These are phyloP conservation scores for Dactylellina sp. DNA, from an alignment of 2,329 filamentous ascomycete species.

Conservation along the genomic window DNA sequence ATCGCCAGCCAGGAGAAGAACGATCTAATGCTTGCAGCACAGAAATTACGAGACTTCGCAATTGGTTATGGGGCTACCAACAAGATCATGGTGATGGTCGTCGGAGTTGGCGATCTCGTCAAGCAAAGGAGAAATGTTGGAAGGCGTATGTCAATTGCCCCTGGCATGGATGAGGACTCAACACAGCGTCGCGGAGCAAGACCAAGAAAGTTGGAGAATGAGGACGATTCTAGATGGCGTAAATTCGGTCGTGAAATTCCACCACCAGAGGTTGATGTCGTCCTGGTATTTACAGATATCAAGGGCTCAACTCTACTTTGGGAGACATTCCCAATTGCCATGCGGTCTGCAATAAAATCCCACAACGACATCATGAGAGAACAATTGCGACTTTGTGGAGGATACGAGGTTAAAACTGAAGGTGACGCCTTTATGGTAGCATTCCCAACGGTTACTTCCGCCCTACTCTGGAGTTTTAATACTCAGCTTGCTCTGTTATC, in stretches of 20 bases:
- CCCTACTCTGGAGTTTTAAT: constrained; percentile 94
- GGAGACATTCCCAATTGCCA: constrained; percentile 94
- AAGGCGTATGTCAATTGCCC: constrained; percentile 85
- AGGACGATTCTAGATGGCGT: constrained; percentile 71
- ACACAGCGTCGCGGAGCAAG: constrained; percentile 68
- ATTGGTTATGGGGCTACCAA: constrained; percentile 93
- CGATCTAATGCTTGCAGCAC: constrained; percentile 93
- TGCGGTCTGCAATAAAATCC: constrained; percentile 95
- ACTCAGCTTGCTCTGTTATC: constrained; percentile 84
- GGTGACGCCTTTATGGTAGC: constrained; percentile 99
- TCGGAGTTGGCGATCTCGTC: constrained; percentile 90
- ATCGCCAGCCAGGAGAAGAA: constrained; percentile 85
- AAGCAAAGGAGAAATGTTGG: constrained; percentile 80
- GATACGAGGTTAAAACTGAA: constrained; percentile 99
- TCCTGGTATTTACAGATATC: constrained; percentile 98
- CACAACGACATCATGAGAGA: constrained; percentile 98
- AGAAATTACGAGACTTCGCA: constrained; percentile 92
- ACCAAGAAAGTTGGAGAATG: constrained; percentile 76
- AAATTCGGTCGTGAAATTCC: constrained; percentile 90
- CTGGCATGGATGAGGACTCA: constrained; percentile 62
- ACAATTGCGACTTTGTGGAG: constrained; percentile 90
- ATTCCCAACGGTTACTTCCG: constrained; percentile 94
- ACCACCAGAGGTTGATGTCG: constrained; percentile 87
- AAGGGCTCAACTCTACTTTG: constrained; percentile 96
- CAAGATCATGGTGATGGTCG: constrained; percentile 99